Conservation (phyloP, 768 basidiomycete genomes). For the Gloeopeniophorella convolvens region DNA sequence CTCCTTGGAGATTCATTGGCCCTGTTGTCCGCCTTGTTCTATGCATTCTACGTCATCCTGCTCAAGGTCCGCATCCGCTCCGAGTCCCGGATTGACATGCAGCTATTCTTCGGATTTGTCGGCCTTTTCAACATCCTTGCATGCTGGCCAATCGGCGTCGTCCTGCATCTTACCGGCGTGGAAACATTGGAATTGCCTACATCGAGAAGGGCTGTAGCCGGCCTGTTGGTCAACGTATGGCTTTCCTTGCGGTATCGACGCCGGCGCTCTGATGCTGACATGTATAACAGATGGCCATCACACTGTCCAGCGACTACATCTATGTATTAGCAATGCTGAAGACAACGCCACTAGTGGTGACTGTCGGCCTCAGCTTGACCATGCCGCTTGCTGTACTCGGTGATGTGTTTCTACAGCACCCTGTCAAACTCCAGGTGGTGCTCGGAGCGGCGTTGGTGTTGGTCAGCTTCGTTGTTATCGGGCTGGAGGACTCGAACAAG, state of each 20-base stretch:
- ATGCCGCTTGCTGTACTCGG: constrained; percentile 89
- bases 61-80: constrained; percentile 80
- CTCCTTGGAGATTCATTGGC: constrained; percentile 77
- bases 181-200: constrained; percentile 73
- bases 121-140: constrained; percentile 76
- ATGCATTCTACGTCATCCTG: constrained; percentile 82
- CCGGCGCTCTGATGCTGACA: neutral
- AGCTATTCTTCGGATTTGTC: constrained; percentile 91
- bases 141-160: constrained; percentile 69
- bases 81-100: constrained; percentile 87
- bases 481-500: constrained; percentile 41
- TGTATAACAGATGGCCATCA: constrained; percentile 65
- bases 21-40: constrained; percentile 79
- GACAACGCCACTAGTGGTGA: constrained; percentile 91
- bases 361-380: constrained; percentile 86
- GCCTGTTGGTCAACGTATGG: constrained; percentile 52
- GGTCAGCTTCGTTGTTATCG: constrained; percentile 69
- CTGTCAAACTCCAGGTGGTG: constrained; percentile 53
- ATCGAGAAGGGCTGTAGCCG: constrained; percentile 40
- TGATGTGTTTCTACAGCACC: constrained; percentile 58
- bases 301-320: constrained; percentile 76
- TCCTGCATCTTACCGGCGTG: constrained; percentile 65
- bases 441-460: constrained; percentile 74
- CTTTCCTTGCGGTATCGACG: neutral
- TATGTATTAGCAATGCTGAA: constrained; percentile 92